Percentiles rank a stretch among this genome's conserved stretches.
These are phyloP conservation scores for Candolleomyces efflorescens DNA, from an alignment of 768 basidiomycete genomes.

Conservation along the genomic window DNA sequence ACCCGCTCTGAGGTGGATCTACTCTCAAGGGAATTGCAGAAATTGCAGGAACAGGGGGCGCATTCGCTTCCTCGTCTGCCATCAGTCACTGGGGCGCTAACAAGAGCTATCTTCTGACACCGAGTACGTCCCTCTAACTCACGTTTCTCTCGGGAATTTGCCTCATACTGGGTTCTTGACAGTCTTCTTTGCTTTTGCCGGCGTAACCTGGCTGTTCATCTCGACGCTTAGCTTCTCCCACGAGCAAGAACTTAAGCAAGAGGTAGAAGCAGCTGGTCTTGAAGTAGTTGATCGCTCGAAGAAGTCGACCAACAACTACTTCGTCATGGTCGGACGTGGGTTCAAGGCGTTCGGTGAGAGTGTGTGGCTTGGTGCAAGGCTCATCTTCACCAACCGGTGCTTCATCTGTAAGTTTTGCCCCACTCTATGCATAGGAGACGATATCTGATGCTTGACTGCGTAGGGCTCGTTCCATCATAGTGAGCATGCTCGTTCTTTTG, in stretches of 20 bases:
- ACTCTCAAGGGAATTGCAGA: constrained; percentile 8
- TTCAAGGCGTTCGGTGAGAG: constrained; percentile 21
- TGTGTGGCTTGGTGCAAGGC: constrained; percentile 22
- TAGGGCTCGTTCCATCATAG: constrained; percentile 26
- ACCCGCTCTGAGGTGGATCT: not conserved
- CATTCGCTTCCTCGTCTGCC: constrained; percentile 26
- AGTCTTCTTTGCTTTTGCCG: constrained; percentile 26
- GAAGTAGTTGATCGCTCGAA: constrained; percentile 14
- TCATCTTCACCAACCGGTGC: constrained; percentile 22
- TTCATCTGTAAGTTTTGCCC: constrained; percentile 21
- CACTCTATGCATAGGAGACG: not conserved
- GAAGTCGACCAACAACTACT: constrained; percentile 15
- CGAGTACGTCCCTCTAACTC: constrained; percentile 7
- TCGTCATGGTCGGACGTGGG: constrained; percentile 18
- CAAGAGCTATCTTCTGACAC: constrained; percentile 29
- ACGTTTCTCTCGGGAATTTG: not conserved
- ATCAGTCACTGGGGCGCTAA: constrained; percentile 28
- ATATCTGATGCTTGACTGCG: not conserved
- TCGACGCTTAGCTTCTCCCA: constrained; percentile 21
- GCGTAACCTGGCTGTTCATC: constrained; percentile 22
- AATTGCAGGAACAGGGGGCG: constrained; percentile 25
- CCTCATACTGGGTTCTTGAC: not conserved
- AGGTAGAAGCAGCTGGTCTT: constrained; percentile 19
- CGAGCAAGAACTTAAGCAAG: constrained; percentile 10
- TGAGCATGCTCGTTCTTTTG: constrained; percentile 4